phyloP scores from a whole-genome alignment of 2,329 filamentous ascomycete genomes.

The Ophidiomyces ophidiicola region DNA sequence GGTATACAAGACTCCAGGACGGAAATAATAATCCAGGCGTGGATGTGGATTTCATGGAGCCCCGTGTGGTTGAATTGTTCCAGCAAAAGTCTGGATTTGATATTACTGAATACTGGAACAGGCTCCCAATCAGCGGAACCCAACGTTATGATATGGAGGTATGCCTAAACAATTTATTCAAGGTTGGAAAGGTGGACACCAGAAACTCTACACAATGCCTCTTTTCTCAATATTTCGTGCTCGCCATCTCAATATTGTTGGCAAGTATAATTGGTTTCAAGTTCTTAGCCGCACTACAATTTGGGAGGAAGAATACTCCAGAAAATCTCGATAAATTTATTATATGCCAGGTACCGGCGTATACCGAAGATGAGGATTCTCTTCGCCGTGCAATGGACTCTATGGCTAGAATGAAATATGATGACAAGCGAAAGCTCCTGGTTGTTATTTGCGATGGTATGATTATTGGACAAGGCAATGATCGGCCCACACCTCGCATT shows the following conservation, averaged over 20 bases:
- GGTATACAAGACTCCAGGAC: slow-evolving; percentile 46
- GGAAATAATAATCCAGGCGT: slow-evolving; percentile 41
- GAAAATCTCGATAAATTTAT: slow-evolving; percentile 98
- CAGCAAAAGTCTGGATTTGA: slow-evolving; percentile 62
- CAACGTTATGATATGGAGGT: slow-evolving; percentile 50
- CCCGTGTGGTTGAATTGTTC: slow-evolving; percentile 63
- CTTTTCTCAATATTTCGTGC: slow-evolving; percentile 79
- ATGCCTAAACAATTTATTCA: slow-evolving; percentile 94
- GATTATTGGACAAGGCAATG: slow-evolving; percentile 98
- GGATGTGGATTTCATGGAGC: slow-evolving; percentile 69
- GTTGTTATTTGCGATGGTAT: slow-evolving; percentile 93
- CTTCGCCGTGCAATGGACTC: slow-evolving; percentile 95
- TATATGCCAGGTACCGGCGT: slow-evolving; percentile 93
- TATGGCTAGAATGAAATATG: slow-evolving; percentile 86
- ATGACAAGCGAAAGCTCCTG: slow-evolving; percentile 93
- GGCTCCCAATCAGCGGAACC: slow-evolving; percentile 45
- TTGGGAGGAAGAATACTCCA: slow-evolving; percentile 76
- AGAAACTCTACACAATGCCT: slow-evolving; percentile 72
- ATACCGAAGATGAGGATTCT: slow-evolving; percentile 97
- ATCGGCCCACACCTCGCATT: slow-evolving; percentile 86
- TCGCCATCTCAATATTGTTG: slow-evolving; percentile 71
- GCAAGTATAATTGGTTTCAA: slow-evolving; percentile 83
- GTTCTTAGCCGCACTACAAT: slow-evolving; percentile 91
- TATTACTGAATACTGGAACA: slow-evolving; percentile 70
- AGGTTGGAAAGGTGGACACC: slow-evolving; percentile 82